Base-by-base conservation (phyloP, 306 rosid genomes). In the Betula pendula region DNA sequence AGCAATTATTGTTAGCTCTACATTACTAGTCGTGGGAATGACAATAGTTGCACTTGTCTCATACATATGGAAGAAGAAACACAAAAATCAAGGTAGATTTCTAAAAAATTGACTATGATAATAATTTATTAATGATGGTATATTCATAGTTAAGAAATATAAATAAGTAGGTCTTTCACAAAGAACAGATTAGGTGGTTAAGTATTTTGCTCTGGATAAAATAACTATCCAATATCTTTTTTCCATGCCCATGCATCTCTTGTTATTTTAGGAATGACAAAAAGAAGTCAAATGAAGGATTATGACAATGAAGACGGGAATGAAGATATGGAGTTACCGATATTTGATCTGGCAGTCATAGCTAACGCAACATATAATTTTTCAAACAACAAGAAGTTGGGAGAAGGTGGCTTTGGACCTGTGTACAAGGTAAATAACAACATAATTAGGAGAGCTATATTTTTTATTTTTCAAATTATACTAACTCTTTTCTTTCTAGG, bases 391-490 rank as follows among this genome's bases (percentile, higher is more conserved):
- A 84, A 85, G 0, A 90, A 80, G 85, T 84, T 90, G 11, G 91
- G 89, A 0, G 81, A 90, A 83, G 96, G 94, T 51, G 92, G 91
- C 22, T 91, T 91, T 76, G 97, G 93, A 15, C 83, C 84, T 2
- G 93, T 92, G 17, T 89, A 81, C 62, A 72, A 7, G 83, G 92
- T 87, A 88, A 48, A n/a, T 15, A 29, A 45, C 29, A 29, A 62
- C 43, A 7, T 2, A 31, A 56, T 33, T 24, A n/a, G 7, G 5
- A 2, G 14, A 24, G 16, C 7, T n/a, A 11, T 24, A 55, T 55
- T 9, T 10, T 5, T 11, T 9, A 52, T 38, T 56, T 56, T 56
- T 6, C 17, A 56, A 65, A 7, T 3, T 65, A 29, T 33, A 8
- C 47, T 19, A 16, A 55, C 16, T 10, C 1, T n/a, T 8, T 35